Base-by-base conservation (phyloP, 257 asterid genomes). In the Buddleja alternifolia region DNA sequence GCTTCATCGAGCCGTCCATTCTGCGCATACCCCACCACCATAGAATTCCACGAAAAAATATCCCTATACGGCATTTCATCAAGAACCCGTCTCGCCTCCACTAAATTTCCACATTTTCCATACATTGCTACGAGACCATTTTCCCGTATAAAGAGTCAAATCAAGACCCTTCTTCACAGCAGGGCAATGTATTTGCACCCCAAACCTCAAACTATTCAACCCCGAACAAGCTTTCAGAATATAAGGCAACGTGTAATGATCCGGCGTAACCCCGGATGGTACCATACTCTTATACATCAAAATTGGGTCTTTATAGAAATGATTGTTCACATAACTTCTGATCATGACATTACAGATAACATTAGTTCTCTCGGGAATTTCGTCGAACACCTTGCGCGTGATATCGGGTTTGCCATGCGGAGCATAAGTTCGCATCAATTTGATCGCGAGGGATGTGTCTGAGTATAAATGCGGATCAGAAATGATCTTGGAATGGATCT, bases 31-130 rank as follows among this genome's bases (percentile, higher is more conserved):
- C 90, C 92, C 2, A 81, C 90, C 21, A 90, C 93, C 84, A 88
- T 75, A 11, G 97, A 90, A 54, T 93, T 93, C 97, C 96, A 93
- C 19, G 96, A 93, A 37, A 93, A 87, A 21, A 81, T 86, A 67
- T 93, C 97, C 74, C 74, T 78, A 25, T 39, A 21, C 4, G 87
- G 81, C 89, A 93, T 84, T 63, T 77, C 88, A 60, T 83, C 84
- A 66, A 85, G 84, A 51, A 87, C 89, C 54, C 48, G 71, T 10
- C 92, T 83, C 16, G 96, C 94, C 42, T 76, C 87, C 57, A 25
- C 77, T 77, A 93, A 75, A 55, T 73, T 66, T 40, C 94, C 88
- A 70, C 95, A 93, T 76, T 93, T 93, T 47, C 97, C 97, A 37
- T 90, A 90, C 99, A 90, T 85, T 14, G 95, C 83, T 25, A 93